phyloP scores from a whole-genome alignment of 1,139 yeast species.

The Sugiyamaella pinicola region DNA sequence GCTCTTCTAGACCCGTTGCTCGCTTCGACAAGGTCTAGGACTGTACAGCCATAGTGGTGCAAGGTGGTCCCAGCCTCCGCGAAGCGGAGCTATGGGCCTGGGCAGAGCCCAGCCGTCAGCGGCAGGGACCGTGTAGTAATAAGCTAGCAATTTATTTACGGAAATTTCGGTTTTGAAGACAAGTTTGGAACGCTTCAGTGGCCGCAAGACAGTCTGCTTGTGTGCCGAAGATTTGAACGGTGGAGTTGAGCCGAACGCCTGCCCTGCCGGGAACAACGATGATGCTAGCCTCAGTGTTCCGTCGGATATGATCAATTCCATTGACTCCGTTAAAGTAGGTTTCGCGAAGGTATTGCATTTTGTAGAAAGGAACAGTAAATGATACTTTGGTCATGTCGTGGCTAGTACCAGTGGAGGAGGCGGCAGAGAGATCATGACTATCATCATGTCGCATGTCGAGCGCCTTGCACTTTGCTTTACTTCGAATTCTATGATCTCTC shows the following conservation, averaged over 20 bases:
- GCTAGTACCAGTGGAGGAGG: background rate
- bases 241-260: background rate
- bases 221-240: constrained; percentile 4
- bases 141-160: background rate
- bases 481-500: background rate
- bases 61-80: no score
- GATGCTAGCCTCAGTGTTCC: background rate
- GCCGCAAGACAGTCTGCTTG: background rate
- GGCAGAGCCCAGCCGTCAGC: background rate
- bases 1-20: no score
- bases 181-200: background rate
- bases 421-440: background rate
- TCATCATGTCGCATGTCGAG: background rate
- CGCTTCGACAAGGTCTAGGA: no score
- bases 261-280: constrained; percentile 1
- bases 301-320: constrained; percentile 7
- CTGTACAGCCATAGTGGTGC: no score
- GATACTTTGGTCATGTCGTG: constrained; percentile 1
- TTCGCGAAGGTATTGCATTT: background rate
- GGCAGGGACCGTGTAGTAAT: background rate
- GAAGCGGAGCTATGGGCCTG: no score
- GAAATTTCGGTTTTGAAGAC: constrained; percentile 1
- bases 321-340: background rate
- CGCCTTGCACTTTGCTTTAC: background rate
- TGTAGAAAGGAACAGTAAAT: constrained; percentile 9